Evolutionary conservation across 345 rosid species (phyloP).

Genomic region (Lumnitzera racemosa): DNA sequence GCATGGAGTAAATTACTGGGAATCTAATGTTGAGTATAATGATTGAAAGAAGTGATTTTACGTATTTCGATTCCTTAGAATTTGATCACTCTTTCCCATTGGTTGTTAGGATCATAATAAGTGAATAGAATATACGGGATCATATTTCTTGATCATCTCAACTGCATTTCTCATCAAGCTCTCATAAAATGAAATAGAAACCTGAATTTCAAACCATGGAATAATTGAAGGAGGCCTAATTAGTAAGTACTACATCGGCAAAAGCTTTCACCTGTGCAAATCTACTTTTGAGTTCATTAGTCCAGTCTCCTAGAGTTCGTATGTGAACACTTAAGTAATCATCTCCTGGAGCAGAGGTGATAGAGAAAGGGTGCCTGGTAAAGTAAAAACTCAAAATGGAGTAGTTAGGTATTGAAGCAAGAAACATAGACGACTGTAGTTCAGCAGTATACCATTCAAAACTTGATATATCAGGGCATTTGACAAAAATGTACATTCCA

Average conservation of each 20-base stretch:
- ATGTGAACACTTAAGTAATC: constrained; percentile 81
- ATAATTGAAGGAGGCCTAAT: neutral
- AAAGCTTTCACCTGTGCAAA: constrained; percentile 42
- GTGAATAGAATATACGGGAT: too few relatives aligned
- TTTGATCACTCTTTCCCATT: too few relatives aligned
- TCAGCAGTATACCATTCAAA: constrained; percentile 63
- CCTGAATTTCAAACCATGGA: neutral
- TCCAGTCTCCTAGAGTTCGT: constrained; percentile 84
- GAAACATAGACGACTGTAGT: too few relatives aligned
- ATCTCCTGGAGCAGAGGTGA: constrained; percentile 96
- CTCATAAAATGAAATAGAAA: neutral
- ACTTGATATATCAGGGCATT: constrained; percentile 67
- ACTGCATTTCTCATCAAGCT: neutral
- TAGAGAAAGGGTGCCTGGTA: constrained; percentile 93
- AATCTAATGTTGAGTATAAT: too few relatives aligned
- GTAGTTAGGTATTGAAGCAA: neutral
- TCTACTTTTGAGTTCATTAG: constrained; percentile 36
- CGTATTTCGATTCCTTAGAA: too few relatives aligned
- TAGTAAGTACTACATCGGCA: neutral
- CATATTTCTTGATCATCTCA: neutral
- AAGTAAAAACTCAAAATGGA: neutral
- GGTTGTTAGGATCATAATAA: too few relatives aligned
- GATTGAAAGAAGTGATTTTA: too few relatives aligned
- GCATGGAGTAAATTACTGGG: too few relatives aligned
- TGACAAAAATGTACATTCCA: constrained; percentile 93